Conservation (phyloP, 2,329 filamentous ascomycete species). For the Apiospora koreana region DNA sequence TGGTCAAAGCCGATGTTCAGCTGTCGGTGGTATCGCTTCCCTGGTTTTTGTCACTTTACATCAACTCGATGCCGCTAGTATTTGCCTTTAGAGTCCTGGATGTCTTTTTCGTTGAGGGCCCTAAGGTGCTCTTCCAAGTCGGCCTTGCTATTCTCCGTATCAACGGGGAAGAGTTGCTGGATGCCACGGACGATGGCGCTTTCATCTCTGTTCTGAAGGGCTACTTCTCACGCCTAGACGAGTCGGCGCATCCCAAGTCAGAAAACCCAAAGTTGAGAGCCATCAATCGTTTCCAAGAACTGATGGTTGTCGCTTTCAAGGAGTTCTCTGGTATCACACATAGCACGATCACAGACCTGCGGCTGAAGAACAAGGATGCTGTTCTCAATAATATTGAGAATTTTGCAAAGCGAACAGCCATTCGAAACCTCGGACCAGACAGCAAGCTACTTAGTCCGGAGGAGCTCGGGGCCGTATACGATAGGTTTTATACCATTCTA, state of each 20-base stretch:
- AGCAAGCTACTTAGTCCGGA: slow-evolving; percentile 87
- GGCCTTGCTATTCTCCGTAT: slow-evolving; percentile 95
- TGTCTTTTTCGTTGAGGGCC: slow-evolving; percentile 97
- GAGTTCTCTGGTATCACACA: slow-evolving; percentile 97
- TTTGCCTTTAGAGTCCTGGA: slow-evolving; percentile 97
- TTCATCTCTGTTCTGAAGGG: slow-evolving; percentile 96
- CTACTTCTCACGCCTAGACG: slow-evolving; percentile 90
- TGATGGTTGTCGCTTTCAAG: slow-evolving; percentile 99
- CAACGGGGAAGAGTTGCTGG: slow-evolving; percentile 93
- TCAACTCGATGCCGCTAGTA: slow-evolving; percentile 98
- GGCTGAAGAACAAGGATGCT: slow-evolving; percentile 89
- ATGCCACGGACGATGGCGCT: slow-evolving; percentile 90
- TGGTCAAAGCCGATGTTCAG: slow-evolving; percentile 96
- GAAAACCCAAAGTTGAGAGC: slow-evolving; percentile 93
- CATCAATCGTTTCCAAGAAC: slow-evolving; percentile 93
- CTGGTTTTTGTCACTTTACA: slow-evolving; percentile 97
- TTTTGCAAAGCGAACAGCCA: slow-evolving; percentile 95
- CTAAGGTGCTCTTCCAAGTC: slow-evolving; percentile 96
- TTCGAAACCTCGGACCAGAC: slow-evolving; percentile 91
- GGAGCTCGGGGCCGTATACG: slow-evolving; percentile 88
- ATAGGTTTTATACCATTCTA: slow-evolving; percentile 87
- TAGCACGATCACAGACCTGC: slow-evolving; percentile 83
- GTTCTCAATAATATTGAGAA: slow-evolving; percentile 96
- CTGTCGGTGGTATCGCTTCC: slow-evolving; percentile 95
- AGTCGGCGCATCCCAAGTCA: slow-evolving; percentile 92